Evolutionary conservation across 352 stramenopile species (phyloP).

Genomic region (Aphanomyces invadans): DNA sequence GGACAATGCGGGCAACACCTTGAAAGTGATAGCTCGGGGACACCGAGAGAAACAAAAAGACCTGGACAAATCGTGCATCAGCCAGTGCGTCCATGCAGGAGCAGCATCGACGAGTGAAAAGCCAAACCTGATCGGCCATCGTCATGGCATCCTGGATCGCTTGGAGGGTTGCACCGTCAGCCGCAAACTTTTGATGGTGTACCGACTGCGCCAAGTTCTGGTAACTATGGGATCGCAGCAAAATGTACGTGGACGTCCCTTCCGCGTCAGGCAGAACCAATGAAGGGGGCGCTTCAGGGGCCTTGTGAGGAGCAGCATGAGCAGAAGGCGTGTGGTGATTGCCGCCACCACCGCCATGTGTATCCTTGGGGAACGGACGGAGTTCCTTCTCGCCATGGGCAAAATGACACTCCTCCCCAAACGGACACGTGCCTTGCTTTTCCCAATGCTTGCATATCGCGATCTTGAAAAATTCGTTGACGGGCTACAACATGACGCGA

Average conservation of each 20-base stretch:
- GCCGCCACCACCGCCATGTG: conserved; percentile 16
- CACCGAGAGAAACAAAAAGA: conserved; percentile 77
- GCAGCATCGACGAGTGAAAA: no score
- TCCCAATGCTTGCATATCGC: conserved; percentile 96
- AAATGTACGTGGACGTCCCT: conserved; percentile 75
- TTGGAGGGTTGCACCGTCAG: conserved; percentile 42
- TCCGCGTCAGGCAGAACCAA: conserved; percentile 54
- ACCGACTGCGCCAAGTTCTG: conserved; percentile 76
- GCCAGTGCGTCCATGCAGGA: no score
- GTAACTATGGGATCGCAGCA: conserved; percentile 73
- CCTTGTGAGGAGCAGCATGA: conserved; percentile 13
- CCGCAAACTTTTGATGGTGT: conserved; percentile 61
- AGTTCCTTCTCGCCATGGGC: conserved; percentile 93
- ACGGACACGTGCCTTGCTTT: conserved; percentile 93
- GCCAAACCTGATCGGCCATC: conserved; percentile 46
- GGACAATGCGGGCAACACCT: conserved; percentile 45
- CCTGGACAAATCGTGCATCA: conserved; percentile 19
- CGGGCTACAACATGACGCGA: conserved; percentile 40
- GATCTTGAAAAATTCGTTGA: conserved; percentile 98
- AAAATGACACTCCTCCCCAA: conserved; percentile 96
- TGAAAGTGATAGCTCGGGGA: conserved; percentile 72
- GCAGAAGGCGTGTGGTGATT: conserved; percentile 21
- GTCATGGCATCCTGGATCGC: conserved; percentile 61
- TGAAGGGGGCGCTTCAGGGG: conserved; percentile 5
- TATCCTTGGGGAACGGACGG: conserved; percentile 68